Percentiles rank a stretch among this genome's conserved stretches.
Conservation (phyloP, 2,329 filamentous ascomycete genomes). For the Eutypa lata region DNA sequence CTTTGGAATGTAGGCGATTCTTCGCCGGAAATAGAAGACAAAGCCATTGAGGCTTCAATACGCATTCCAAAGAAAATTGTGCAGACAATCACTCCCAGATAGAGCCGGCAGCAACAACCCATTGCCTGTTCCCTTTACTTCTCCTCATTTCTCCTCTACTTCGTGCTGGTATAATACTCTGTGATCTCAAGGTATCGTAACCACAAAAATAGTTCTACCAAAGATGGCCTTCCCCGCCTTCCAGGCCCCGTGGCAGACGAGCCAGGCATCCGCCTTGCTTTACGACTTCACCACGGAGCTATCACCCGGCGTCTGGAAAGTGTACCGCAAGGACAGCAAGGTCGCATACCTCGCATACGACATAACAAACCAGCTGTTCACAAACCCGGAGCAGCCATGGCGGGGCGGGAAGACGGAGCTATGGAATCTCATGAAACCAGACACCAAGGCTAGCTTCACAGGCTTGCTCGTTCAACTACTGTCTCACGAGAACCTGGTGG, state of each 20-base stretch:
- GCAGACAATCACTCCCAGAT: not conserved
- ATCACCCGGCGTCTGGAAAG: slow-evolving; percentile 23
- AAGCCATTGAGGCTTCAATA: not conserved
- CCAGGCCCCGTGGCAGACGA: slow-evolving; percentile 7
- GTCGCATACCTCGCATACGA: slow-evolving; percentile 27
- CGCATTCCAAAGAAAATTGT: not conserved
- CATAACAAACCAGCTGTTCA: slow-evolving; percentile 18
- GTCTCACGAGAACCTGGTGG: slow-evolving; percentile 50
- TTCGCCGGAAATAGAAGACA: not conserved
- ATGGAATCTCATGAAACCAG: slow-evolving; percentile 12
- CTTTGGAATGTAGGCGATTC: not conserved
- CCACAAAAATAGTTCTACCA: not conserved
- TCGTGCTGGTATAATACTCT: not conserved
- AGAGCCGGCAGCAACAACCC: not conserved
- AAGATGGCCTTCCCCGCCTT: slow-evolving; percentile 7
- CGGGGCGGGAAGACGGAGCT: slow-evolving; percentile 4
- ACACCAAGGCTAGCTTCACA: slow-evolving; percentile 19
- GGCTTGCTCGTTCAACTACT: slow-evolving; percentile 34
- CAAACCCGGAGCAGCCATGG: not conserved
- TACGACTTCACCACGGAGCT: slow-evolving; percentile 28
- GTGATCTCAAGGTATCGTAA: not conserved
- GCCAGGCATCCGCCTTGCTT: slow-evolving; percentile 3
- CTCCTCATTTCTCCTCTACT: not conserved
- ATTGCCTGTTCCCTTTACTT: not conserved
- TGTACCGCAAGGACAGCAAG: slow-evolving; percentile 21